These are phyloP conservation scores for Hypoxylon rickii DNA, from an alignment of 495 filamentous ascomycete species.

Conservation along the genomic window DNA sequence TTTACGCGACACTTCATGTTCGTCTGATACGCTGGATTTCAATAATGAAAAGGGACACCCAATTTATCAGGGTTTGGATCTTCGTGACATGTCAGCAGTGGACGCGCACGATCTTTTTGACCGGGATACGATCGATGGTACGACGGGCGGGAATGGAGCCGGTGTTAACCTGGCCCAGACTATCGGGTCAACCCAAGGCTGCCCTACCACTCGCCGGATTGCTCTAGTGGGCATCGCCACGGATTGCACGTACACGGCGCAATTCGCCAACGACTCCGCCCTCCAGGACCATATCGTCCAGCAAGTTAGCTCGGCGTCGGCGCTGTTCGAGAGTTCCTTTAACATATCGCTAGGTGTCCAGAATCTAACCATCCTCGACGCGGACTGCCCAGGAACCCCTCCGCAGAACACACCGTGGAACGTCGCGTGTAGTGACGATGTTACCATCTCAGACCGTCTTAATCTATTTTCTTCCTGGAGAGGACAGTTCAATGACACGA, in stretches of 20 bases:
- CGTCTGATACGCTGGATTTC: slow-evolving; percentile 69
- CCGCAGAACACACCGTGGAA: slow-evolving; percentile 79
- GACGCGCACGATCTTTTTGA: slow-evolving; percentile 44
- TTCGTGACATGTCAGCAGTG: slow-evolving; percentile 38
- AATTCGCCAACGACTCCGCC: slow-evolving; percentile 65
- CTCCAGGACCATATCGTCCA: slow-evolving; percentile 75
- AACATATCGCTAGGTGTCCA: slow-evolving; percentile 90
- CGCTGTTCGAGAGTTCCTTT: slow-evolving; percentile 85
- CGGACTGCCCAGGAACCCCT: slow-evolving; percentile 67
- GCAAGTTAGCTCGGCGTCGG: slow-evolving; percentile 84
- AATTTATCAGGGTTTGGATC: slow-evolving; percentile 54
- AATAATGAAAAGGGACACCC: slow-evolving; percentile 70
- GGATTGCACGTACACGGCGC: slow-evolving; percentile 81
- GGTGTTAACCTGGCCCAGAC: slow-evolving; percentile 79
- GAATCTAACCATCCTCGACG: slow-evolving; percentile 76
- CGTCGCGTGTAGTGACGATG: slow-evolving; percentile 62
- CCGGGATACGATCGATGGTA: slow-evolving; percentile 52
- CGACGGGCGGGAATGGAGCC: slow-evolving; percentile 73
- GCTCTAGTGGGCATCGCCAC: slow-evolving; percentile 91
- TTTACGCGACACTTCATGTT: slow-evolving; percentile 49
- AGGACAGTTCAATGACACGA: slow-evolving; percentile 68
- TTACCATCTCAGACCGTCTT: slow-evolving; percentile 77
- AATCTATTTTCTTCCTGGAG: slow-evolving; percentile 91
- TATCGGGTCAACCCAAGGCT: slow-evolving; percentile 83
- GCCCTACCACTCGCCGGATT: slow-evolving; percentile 84